Conservation (phyloP, 768 basidiomycete species). For the Mycena latifolia region DNA sequence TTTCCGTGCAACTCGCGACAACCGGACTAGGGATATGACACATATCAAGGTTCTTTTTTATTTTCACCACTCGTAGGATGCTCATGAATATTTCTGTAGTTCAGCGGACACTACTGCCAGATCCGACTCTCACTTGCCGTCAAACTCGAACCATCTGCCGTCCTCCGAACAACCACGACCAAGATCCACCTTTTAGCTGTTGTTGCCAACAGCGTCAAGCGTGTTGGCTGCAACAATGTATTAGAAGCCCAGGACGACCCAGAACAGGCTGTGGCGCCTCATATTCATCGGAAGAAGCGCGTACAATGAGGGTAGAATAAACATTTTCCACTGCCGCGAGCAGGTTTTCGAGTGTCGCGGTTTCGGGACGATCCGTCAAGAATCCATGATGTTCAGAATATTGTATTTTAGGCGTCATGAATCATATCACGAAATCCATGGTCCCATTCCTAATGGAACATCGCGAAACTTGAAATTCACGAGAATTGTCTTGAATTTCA, state of each 20-base stretch:
- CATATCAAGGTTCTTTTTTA: slow-evolving; percentile 14
- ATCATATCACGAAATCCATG: slow-evolving; percentile 3
- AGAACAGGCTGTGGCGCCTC: slow-evolving; percentile 10
- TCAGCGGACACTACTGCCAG: slow-evolving; percentile 6
- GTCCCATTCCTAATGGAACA: background rate
- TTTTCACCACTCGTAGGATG: background rate
- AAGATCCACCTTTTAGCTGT: slow-evolving; percentile 14
- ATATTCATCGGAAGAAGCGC: slow-evolving; percentile 9
- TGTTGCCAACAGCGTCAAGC: slow-evolving; percentile 9
- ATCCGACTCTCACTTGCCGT: slow-evolving; percentile 1
- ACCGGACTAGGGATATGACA: no score
- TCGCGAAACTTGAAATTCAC: slow-evolving; percentile 14
- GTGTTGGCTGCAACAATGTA: slow-evolving; percentile 4
- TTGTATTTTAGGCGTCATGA: background rate
- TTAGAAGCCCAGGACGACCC: slow-evolving; percentile 10
- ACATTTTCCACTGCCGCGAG: background rate
- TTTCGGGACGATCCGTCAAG: background rate
- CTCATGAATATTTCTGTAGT: background rate
- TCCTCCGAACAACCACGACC: background rate
- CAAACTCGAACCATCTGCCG: background rate
- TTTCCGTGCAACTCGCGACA: no score
- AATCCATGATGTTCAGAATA: slow-evolving; percentile 10
- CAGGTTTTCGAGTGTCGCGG: background rate
- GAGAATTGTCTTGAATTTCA: slow-evolving; percentile 10
- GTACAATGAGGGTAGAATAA: background rate